phyloP scores from a whole-genome alignment of 306 rosid species.

The Carpinus viminea region DNA sequence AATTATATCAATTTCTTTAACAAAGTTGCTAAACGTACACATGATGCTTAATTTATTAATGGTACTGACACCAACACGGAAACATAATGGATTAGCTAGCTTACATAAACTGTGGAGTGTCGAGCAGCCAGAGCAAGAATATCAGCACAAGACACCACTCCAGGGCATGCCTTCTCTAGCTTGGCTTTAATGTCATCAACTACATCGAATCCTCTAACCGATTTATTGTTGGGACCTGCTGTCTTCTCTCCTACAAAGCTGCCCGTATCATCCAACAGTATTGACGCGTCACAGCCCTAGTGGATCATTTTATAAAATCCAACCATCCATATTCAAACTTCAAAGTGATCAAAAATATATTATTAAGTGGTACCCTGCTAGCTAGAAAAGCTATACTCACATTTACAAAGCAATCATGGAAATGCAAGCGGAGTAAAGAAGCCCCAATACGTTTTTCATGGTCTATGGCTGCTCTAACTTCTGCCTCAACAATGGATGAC shows the following conservation, averaged over 20 bases:
- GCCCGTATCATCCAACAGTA: slow-evolving; percentile 54
- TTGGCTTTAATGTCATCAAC: slow-evolving; percentile 49
- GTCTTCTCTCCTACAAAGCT: slow-evolving; percentile 61
- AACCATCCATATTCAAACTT: slow-evolving; percentile 1
- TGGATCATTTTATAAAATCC: too few relatives aligned
- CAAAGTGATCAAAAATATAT: too few relatives aligned
- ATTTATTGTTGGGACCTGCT: slow-evolving; percentile 57
- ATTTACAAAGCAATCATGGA: slow-evolving; percentile 71
- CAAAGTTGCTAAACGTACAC: neutral
- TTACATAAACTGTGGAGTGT: slow-evolving; percentile 53
- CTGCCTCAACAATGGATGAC: slow-evolving; percentile 36
- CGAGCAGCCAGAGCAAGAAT: slow-evolving; percentile 58
- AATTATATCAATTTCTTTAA: neutral
- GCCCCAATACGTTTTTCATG: slow-evolving; percentile 52
- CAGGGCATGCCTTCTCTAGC: slow-evolving; percentile 57
- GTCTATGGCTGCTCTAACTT: slow-evolving; percentile 39
- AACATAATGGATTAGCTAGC: neutral
- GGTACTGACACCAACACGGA: too few relatives aligned
- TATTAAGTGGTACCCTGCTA: neutral
- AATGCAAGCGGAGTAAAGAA: slow-evolving; percentile 61
- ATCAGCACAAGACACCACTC: slow-evolving; percentile 70
- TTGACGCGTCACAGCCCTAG: slow-evolving; percentile 68
- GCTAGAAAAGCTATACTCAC: slow-evolving; percentile 36
- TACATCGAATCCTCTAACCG: slow-evolving; percentile 55
- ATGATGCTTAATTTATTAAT: neutral